Evolutionary conservation across 371 early-diverging fungal genomes (phyloP).

Genomic region (Mortierella polycephala): DNA sequence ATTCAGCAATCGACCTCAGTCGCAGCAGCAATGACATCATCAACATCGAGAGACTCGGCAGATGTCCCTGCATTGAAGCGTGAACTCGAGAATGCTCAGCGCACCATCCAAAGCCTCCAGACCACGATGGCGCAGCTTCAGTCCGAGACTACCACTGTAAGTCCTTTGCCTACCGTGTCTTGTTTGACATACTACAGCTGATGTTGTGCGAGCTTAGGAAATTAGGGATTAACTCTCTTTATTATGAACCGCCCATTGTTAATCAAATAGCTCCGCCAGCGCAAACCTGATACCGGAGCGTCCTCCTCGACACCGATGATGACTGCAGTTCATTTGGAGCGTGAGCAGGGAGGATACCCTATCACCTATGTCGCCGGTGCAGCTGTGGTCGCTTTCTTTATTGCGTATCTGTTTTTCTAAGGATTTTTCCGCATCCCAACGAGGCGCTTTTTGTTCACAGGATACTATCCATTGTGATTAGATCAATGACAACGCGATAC

Average conservation of each 20-base stretch:
- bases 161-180: background rate
- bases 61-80: slow-evolving; percentile 31
- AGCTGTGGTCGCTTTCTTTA: slow-evolving; percentile 57
- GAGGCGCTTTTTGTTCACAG: no score
- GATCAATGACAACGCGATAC: no score
- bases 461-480: no score
- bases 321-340: slow-evolving; percentile 64
- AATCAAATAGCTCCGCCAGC: slow-evolving; percentile 42
- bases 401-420: slow-evolving; percentile 65
- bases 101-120: slow-evolving; percentile 32
- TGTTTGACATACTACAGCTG: background rate
- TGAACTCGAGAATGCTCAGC: slow-evolving; percentile 39
- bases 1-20: background rate
- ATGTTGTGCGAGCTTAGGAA: background rate
- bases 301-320: slow-evolving; percentile 47
- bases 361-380: slow-evolving; percentile 59
- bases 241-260: background rate
- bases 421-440: background rate
- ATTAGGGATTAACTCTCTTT: background rate
- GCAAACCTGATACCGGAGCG: slow-evolving; percentile 32
- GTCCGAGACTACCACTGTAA: slow-evolving; percentile 37
- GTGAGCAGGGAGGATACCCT: slow-evolving; percentile 63
- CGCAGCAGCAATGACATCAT: background rate
- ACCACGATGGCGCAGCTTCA: slow-evolving; percentile 25
- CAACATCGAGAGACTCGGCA: background rate